Conservation (phyloP, 257 asterid species). For the Parsonsia alboflavescens region DNA sequence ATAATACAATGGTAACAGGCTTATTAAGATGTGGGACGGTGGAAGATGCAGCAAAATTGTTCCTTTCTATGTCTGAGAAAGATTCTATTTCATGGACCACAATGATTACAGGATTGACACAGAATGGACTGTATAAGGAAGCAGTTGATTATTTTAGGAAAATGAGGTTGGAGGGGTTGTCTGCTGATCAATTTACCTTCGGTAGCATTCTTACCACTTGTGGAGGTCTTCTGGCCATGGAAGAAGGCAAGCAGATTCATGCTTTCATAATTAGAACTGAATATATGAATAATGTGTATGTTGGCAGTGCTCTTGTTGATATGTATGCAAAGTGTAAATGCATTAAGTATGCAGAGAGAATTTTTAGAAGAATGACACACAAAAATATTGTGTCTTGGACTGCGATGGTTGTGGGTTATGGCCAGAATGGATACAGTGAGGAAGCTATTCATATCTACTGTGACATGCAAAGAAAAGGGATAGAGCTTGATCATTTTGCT, state of each 20-base stretch:
- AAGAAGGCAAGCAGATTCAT: conserved; percentile 85
- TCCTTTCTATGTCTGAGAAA: conserved; percentile 55
- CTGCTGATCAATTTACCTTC: conserved; percentile 76
- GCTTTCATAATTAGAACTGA: conserved; percentile 51
- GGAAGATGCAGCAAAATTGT: conserved; percentile 37
- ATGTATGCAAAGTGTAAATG: conserved; percentile 78
- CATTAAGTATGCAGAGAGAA: conserved; percentile 57
- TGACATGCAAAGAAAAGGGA: conserved; percentile 66
- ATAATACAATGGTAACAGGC: conserved; percentile 38
- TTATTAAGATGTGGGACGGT: conserved; percentile 38
- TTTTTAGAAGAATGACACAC: conserved; percentile 51
- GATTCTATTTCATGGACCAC: conserved; percentile 90
- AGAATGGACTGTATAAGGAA: conserved; percentile 49
- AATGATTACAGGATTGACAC: conserved; percentile 69
- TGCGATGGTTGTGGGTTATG: conserved; percentile 90
- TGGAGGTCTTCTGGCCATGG: conserved; percentile 52
- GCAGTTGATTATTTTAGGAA: conserved; percentile 48
- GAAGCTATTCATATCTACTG: conserved; percentile 65
- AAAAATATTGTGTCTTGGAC: conserved; percentile 88
- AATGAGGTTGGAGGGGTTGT: conserved; percentile 56
- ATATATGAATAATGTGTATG: conserved; percentile 59
- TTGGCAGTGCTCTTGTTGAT: conserved; percentile 88
- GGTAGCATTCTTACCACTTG: conserved; percentile 86
- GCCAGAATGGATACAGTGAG: conserved; percentile 84
- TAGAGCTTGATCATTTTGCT: conserved; percentile 62